These are phyloP conservation scores for Mucor circinelloides DNA, from an alignment of 371 early-diverging fungal genomes.

Conservation along the genomic window DNA sequence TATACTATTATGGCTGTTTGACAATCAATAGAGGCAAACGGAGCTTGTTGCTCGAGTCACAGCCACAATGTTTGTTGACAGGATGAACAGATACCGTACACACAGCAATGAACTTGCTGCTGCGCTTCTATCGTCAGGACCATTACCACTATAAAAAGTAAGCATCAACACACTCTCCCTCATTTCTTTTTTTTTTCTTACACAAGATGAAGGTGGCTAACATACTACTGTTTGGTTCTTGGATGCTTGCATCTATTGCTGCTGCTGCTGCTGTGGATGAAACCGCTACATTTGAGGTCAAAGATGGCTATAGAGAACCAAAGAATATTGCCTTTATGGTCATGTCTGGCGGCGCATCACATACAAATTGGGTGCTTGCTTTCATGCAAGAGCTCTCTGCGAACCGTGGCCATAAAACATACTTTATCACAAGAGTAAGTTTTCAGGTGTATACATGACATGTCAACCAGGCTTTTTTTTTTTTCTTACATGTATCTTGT, in stretches of 20 bases:
- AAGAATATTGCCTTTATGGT: constrained; percentile 17
- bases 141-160: too few relatives aligned
- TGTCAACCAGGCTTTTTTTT: too few relatives aligned
- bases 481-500: background rate
- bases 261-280: background rate
- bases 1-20: too few relatives aligned
- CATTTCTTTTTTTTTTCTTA: too few relatives aligned
- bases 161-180: too few relatives aligned
- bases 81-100: too few relatives aligned
- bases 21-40: too few relatives aligned
- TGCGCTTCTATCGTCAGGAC: too few relatives aligned
- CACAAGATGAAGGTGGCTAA: background rate
- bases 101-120: too few relatives aligned
- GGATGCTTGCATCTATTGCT: background rate
- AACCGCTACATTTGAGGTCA: background rate
- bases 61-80: too few relatives aligned
- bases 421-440: constrained; percentile 19
- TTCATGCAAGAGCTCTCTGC: constrained; percentile 13
- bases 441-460: background rate
- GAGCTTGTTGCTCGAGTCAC: too few relatives aligned
- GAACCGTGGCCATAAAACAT: constrained; percentile 10
- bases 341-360: constrained; percentile 21
- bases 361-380: constrained; percentile 18
- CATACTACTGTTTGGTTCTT: background rate
- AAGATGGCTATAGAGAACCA: background rate